These are phyloP conservation scores for Linnemannia zychae DNA, from an alignment of 192 early-diverging fungal species.

Conservation along the genomic window DNA sequence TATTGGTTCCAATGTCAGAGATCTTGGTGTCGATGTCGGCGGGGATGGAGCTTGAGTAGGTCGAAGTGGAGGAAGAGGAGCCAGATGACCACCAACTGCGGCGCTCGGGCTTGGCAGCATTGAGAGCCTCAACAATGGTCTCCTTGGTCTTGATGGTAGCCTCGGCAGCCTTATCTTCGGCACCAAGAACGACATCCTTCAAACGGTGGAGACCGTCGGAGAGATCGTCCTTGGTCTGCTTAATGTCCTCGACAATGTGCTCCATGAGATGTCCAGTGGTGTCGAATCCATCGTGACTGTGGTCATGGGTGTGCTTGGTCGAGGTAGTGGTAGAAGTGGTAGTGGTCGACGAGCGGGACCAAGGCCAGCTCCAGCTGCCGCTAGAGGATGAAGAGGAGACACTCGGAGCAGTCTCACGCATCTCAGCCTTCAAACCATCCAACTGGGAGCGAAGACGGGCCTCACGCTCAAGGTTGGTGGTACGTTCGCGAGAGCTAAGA, in stretches of 20 bases:
- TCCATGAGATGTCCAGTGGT: slow-evolving; percentile 28
- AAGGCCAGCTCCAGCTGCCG: slow-evolving; percentile 20
- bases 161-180: slow-evolving; percentile 12
- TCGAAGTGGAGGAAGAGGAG: neutral
- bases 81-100: slow-evolving; percentile 15
- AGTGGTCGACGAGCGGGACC: slow-evolving; percentile 4
- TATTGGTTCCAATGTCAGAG: slow-evolving; percentile 19
- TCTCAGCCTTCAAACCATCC: slow-evolving; percentile 23
- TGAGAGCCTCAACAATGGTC: slow-evolving; percentile 4
- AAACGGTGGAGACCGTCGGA: slow-evolving; percentile 13
- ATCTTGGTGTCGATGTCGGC: neutral
- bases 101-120: slow-evolving; percentile 5
- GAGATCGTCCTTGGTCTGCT: slow-evolving; percentile 34
- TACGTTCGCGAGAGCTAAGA: slow-evolving; percentile 3
- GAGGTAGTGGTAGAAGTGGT: neutral
- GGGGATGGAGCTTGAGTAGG: neutral
- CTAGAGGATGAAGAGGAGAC: neutral
- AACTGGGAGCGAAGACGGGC: slow-evolving; percentile 15
- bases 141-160: neutral
- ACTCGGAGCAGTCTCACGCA: neutral
- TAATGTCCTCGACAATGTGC: slow-evolving; percentile 36
- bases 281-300: slow-evolving; percentile 28
- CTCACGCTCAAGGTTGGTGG: slow-evolving; percentile 13
- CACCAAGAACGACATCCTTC: slow-evolving; percentile 27
- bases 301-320: slow-evolving; percentile 12